Base-by-base conservation (phyloP, 768 basidiomycete genomes). In the Rhizopogon salebrosus region DNA sequence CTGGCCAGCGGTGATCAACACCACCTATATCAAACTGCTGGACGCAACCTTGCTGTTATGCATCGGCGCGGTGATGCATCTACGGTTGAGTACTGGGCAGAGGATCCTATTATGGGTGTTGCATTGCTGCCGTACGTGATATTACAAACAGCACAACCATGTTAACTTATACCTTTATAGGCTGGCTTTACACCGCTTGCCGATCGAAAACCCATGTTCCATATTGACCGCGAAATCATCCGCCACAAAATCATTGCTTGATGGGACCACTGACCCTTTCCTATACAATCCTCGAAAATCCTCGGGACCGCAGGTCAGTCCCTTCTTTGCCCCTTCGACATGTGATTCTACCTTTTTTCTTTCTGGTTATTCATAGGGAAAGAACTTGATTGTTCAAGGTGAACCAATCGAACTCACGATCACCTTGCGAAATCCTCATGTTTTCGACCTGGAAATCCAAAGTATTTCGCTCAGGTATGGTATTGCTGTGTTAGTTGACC, bases 371-470 rank as follows among this genome's bases (percentile, higher is more conserved):
- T 45, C 14, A 29, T 54, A 86, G 83, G 76, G 72, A 6, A 79
- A 82, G 73, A 72, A 79, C 0, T 62, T 88, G 11, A 78, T 94
- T 13, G 89, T 93, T 1, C 89, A 90, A 64, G 86, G 86, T 58
- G 97, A 98, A 66, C 68, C 71, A 3, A 71, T 93, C 27, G 94
- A 98, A 60, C 80, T 98, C 59, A 77, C 84, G 7, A 74, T 98
- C 41, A 85, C 87, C 20, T 70, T 99, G n/a, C 82, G 84, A 52
- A 99, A 99, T 67, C 92, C 93, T 1, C 95, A 87, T 67, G 80
- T 91, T 3, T 95, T 98, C 67, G 92, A 95, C 55, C 75, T 99
- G 11, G 93, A 98, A 56, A 69, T 98, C 16, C 84, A 91, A 53
- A 84, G 83, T 59, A 65, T 98, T 35, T 80, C 82, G 4, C 71